Evolutionary conservation across 441 rosid genomes (phyloP), one percentile per base, ranked within the genome.

Genomic region (Adansonia rubrostipa): DNA sequence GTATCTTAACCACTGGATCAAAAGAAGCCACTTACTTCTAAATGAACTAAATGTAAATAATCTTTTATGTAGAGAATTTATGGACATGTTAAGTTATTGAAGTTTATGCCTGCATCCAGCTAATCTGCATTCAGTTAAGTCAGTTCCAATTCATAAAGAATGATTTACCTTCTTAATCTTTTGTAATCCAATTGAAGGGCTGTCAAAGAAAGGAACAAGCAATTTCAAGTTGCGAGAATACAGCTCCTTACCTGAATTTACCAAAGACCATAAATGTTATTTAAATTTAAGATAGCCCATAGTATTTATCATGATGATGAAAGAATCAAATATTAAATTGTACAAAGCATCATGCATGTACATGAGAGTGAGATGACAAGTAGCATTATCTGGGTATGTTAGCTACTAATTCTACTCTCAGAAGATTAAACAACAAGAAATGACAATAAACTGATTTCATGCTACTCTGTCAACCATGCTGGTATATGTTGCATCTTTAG

Each of bases 131-230:
- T 44, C 72, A 67, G 36, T 67, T 44, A 19, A 71, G 14, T 54
- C 28, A 65, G 77, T 40, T 57, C 66, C 33, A 75, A 60, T 65
- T 78, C 1, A 11, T 19, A 80, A 24, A 65, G 17, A 70, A 73
- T 11, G 44, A 33, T 71, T 28, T 84, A 93, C 99, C 97, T 92
- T 89, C 77, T 91, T 86, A 33, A 95, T 91, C 71, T 71, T 77
- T 83, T 83, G 82, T 71, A 93, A 83, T 81, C 75, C 90, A 86
- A 93, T 90, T 24, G 92, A 88, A 67, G 98, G 95, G 71, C 77
- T 75, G 71, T 88, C 93, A 7, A 95, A 91, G 89, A 95, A 95
- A 42, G 98, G 97, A 86, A 89, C 93, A 3, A 95, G 91, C 83
- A 93, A 84, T 75, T 76, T 87, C 85, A 93, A 85, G 90, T 95